Base-by-base conservation (phyloP, 2,329 filamentous ascomycete genomes). In the Curvularia lunata region DNA sequence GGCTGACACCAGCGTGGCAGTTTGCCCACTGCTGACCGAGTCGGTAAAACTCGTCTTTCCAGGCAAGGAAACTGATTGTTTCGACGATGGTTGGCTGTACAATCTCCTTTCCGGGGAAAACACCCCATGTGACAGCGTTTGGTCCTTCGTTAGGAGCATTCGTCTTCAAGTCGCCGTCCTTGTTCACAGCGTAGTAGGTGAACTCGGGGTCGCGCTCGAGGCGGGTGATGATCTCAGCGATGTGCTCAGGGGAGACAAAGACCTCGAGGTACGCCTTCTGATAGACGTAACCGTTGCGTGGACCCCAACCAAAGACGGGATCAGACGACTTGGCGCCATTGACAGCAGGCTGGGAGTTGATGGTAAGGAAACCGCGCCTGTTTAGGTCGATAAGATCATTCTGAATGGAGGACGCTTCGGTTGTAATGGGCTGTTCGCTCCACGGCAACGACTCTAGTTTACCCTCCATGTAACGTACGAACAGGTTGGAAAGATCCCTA, bases 31-130 rank as follows among this genome's bases (percentile, higher is more conserved):
- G 93, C 56, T 90, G 85, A 53, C 95, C 95, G 9, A 99, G 85
- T 60, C 91, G 87, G 82, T 92, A 99, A 16, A 96, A 96, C 79
- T 99, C 95, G 68, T 99, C 95, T 79, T 96, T 96, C 95, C 95
- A 99, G 2, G 95, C 95, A 52, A 99, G 82, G 85, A 99, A 99
- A 76, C 91, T 96, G 75, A 99, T 89, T 18, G 91, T 96, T 80
- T 99, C 95, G 51, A 99, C 95, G 70, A 99, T 97, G n/a, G 95
- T 99, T 13, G 95, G 95, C 78, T 99, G 95, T n/a, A 99, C 93
- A 73, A 99, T 97, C 78, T 99, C 95, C 77, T 98, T 96, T 57
- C 95, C 95, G 0, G 95, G 94, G 81, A 98, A 99, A 32, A 99
- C 96, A 78, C 95, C 95, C 95, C 95, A 99, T 1, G 95, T 99